A percentile compares a stretch with the other conserved stretches of the same genome.
Evolutionary conservation across 2,329 filamentous ascomycete species (phyloP).

Genomic region (Penicillium janthinellum): DNA sequence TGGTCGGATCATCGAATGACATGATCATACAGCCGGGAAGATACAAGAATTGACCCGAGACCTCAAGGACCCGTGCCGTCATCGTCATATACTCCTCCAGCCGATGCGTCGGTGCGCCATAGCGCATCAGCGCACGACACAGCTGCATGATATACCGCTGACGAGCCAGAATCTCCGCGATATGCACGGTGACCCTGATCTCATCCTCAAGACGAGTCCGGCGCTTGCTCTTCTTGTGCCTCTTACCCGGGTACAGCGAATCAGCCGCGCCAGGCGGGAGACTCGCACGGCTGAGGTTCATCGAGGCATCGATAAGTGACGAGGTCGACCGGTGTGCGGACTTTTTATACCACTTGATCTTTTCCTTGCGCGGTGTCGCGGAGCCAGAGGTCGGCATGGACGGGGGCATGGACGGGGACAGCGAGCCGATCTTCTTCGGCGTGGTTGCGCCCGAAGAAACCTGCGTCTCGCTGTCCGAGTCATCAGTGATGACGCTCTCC

Average conservation of each 20-base stretch:
- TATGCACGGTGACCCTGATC: slow-evolving; percentile 62
- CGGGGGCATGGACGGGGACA: slow-evolving; percentile 22
- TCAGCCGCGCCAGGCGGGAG: slow-evolving; percentile 31
- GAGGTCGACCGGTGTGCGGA: slow-evolving; percentile 38
- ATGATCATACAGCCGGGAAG: slow-evolving; percentile 94
- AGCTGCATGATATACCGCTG: slow-evolving; percentile 85
- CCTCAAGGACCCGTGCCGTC: slow-evolving; percentile 83
- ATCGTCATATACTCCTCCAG: slow-evolving; percentile 90
- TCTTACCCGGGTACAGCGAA: slow-evolving; percentile 18
- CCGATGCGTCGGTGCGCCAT: slow-evolving; percentile 88
- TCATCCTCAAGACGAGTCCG: slow-evolving; percentile 50
- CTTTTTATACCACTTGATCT: slow-evolving; percentile 49
- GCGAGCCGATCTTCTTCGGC: slow-evolving; percentile 27
- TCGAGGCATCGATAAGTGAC: slow-evolving; percentile 43
- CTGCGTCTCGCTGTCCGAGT: slow-evolving; percentile 34
- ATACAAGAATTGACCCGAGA: slow-evolving; percentile 88
- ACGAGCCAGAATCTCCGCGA: slow-evolving; percentile 71
- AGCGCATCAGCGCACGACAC: slow-evolving; percentile 86
- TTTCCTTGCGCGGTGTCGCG: slow-evolving; percentile 40
- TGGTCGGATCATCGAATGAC: slow-evolving; percentile 68
- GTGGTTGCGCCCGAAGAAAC: slow-evolving; percentile 33
- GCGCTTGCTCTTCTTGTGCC: slow-evolving; percentile 30
- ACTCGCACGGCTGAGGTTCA: slow-evolving; percentile 38
- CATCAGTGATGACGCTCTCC: slow-evolving; percentile 34
- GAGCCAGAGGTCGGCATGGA: slow-evolving; percentile 31